Evolutionary conservation across 2,329 filamentous ascomycete species (phyloP).

Genomic region (Blastomyces gilchristii): DNA sequence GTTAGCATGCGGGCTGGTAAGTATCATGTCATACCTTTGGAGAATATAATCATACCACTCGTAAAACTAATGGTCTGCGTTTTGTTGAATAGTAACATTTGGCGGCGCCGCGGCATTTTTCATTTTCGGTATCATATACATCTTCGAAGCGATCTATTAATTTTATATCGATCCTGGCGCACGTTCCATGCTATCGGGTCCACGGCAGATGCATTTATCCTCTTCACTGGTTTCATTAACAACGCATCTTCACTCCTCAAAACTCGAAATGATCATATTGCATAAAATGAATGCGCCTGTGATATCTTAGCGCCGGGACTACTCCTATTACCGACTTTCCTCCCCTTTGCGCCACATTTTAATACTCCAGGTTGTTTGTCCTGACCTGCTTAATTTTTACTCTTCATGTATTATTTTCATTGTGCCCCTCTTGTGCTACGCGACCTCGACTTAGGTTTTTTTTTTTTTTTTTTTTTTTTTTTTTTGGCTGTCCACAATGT

Average conservation of each 20-base stretch:
- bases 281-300: constrained; percentile 2
- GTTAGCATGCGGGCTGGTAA: constrained; percentile 94
- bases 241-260: neutral
- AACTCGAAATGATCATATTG: constrained; percentile 1
- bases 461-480: neutral
- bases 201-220: neutral
- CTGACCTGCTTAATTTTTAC: neutral
- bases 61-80: neutral
- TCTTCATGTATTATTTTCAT: neutral
- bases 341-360: neutral
- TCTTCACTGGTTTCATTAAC: neutral
- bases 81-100: constrained; percentile 60
- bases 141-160: constrained; percentile 63
- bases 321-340: neutral
- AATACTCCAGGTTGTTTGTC: neutral
- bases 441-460: neutral
- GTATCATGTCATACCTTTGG: constrained; percentile 32
- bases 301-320: constrained; percentile 3
- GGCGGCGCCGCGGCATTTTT: constrained; percentile 87
- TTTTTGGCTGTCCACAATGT: neutral
- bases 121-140: constrained; percentile 82
- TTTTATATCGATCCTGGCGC: neutral
- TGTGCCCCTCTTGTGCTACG: neutral
- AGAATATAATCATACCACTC: neutral
- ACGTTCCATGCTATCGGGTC: neutral